Evolutionary conservation across 305 asterid species (phyloP).

Genomic region (Fraxinus nigra): DNA sequence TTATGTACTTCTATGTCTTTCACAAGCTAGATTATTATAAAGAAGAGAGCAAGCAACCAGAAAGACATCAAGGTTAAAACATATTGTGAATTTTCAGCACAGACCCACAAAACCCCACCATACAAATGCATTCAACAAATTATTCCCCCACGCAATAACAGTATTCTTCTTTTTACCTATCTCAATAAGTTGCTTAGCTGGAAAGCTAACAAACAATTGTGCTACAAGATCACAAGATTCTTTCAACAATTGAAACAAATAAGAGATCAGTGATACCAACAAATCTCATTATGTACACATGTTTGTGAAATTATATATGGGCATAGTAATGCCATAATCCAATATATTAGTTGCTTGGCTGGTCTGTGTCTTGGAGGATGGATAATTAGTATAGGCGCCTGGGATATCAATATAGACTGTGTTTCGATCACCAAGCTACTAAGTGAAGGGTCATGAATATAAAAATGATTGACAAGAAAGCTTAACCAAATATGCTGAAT

Average conservation of each 20-base stretch:
- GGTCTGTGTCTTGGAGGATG: slow-evolving; percentile 1
- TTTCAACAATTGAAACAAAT: slow-evolving; percentile 2
- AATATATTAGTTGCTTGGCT: neutral
- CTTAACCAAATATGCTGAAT: slow-evolving; percentile 3
- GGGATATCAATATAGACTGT: neutral
- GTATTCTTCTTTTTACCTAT: neutral
- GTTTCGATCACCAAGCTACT: neutral
- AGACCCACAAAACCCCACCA: neutral
- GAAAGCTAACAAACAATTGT: neutral
- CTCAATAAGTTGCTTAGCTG: neutral
- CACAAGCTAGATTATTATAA: neutral
- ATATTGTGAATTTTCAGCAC: neutral
- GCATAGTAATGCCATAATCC: neutral
- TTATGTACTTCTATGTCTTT: neutral
- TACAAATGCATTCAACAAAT: neutral
- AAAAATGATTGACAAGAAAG: neutral
- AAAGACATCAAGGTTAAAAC: neutral
- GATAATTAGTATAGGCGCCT: neutral
- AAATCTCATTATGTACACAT: neutral
- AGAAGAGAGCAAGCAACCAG: neutral
- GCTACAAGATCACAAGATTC: slow-evolving; percentile 1
- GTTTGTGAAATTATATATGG: neutral
- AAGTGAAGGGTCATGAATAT: neutral
- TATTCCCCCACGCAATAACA: neutral
- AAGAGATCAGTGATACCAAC: neutral